These are phyloP conservation scores for Clavispora carvajalis DNA, from an alignment of 805 yeast species.

Conservation along the genomic window DNA sequence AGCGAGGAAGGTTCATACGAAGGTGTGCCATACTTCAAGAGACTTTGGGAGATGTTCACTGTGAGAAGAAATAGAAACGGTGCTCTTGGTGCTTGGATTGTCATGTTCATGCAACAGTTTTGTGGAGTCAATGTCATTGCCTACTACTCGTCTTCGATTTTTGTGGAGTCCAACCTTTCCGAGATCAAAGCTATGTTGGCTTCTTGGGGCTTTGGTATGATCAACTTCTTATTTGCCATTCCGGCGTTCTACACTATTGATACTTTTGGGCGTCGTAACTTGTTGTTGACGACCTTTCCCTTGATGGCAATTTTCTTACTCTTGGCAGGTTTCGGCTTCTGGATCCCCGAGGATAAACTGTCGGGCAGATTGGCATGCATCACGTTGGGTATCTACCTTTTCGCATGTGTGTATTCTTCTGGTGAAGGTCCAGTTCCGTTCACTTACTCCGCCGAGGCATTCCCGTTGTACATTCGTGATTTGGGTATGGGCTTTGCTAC, in stretches of 20 bases:
- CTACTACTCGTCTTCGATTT: slow-evolving; percentile 75
- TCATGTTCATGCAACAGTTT: slow-evolving; percentile 87
- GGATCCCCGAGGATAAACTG: slow-evolving; percentile 45
- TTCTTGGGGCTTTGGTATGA: slow-evolving; percentile 81
- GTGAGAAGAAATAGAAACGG: slow-evolving; percentile 82
- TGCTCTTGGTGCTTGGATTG: slow-evolving; percentile 71
- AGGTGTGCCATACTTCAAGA: slow-evolving; percentile 38
- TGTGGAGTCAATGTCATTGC: slow-evolving; percentile 90
- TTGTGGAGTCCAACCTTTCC: slow-evolving; percentile 59
- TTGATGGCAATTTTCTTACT: slow-evolving; percentile 56
- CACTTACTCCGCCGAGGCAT: slow-evolving; percentile 81
- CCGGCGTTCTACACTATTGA: slow-evolving; percentile 83
- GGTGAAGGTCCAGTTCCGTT: slow-evolving; percentile 92
- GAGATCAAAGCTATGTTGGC: slow-evolving; percentile 65
- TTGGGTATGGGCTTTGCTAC: slow-evolving; percentile 78
- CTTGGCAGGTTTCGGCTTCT: slow-evolving; percentile 66
- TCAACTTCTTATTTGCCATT: slow-evolving; percentile 73
- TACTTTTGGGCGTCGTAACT: slow-evolving; percentile 64
- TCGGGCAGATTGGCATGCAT: slow-evolving; percentile 63
- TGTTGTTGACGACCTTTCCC: slow-evolving; percentile 57
- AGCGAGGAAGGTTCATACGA: slow-evolving; percentile 56
- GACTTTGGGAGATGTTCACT: slow-evolving; percentile 55
- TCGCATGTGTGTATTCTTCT: slow-evolving; percentile 67
- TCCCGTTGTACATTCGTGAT: slow-evolving; percentile 74
- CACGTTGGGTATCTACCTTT: slow-evolving; percentile 68